phyloP scores from a whole-genome alignment of 1,284 basidiomycete species.

The Apiotrichum sp. region DNA sequence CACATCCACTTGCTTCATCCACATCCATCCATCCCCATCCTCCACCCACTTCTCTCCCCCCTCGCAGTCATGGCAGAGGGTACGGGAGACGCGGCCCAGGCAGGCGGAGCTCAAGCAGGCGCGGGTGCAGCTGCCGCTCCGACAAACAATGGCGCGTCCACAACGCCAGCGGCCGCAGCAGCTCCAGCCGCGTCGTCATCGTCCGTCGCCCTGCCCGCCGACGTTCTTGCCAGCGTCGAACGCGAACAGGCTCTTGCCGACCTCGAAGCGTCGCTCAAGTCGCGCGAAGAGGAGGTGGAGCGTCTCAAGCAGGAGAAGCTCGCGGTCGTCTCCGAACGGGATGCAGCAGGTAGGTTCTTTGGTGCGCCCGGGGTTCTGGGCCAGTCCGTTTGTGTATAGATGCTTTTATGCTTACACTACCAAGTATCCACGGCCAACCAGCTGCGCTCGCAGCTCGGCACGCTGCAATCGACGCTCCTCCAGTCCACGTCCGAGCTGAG shows the following conservation, averaged over 20 bases:
- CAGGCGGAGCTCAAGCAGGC: background rate
- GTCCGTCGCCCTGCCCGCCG: conserved; percentile 9
- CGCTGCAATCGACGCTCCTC: conserved; percentile 32
- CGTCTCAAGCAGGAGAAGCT: conserved; percentile 30
- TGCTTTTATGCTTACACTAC: background rate
- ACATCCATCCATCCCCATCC: background rate
- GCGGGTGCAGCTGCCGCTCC: background rate
- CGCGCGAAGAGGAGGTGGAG: conserved; percentile 31
- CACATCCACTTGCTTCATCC: background rate
- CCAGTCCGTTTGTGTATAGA: no score
- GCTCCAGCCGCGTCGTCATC: background rate
- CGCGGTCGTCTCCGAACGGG: conserved; percentile 23
- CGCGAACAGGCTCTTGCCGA: conserved; percentile 42
- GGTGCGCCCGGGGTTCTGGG: background rate
- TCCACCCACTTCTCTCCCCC: background rate
- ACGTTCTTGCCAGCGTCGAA: conserved; percentile 42
- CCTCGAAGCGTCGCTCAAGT: conserved; percentile 27
- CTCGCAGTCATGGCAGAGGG: conserved; percentile 11
- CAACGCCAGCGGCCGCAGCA: background rate
- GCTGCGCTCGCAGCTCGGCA: conserved; percentile 34
- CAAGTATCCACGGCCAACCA: conserved; percentile 34
- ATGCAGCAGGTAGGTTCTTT: conserved; percentile 31
- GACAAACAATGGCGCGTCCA: no score
- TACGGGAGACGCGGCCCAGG: background rate
- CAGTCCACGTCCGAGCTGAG: conserved; percentile 30